phyloP scores from a whole-genome alignment of 2,329 filamentous ascomycete species.

The Parasarocladium wereldwijsianum region DNA sequence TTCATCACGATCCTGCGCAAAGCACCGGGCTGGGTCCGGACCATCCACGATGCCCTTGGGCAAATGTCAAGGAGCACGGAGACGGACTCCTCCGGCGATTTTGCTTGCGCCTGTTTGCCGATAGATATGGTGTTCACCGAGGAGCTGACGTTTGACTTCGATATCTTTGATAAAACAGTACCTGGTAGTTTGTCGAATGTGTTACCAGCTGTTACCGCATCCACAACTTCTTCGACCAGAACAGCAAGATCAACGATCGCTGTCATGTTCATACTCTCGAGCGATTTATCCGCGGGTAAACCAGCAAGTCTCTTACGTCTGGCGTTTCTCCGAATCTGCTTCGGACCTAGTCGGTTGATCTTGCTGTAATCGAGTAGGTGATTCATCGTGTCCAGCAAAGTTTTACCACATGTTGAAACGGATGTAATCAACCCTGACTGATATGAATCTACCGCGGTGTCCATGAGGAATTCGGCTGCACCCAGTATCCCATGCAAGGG shows the following conservation, averaged over 20 bases:
- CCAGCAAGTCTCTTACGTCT: slow-evolving; percentile 10
- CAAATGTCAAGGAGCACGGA: slow-evolving; percentile 36
- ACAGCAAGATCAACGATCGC: slow-evolving; percentile 17
- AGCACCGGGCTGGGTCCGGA: slow-evolving; percentile 36
- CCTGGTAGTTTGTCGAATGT: slow-evolving; percentile 16
- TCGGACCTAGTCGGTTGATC: slow-evolving; percentile 19
- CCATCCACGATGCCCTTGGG: slow-evolving; percentile 29
- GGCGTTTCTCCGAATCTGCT: slow-evolving; percentile 10
- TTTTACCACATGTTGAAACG: slow-evolving; percentile 30
- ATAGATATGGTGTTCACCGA: slow-evolving; percentile 4
- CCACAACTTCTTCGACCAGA: slow-evolving; percentile 23
- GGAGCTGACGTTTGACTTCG: slow-evolving; percentile 8
- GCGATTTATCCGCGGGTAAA: slow-evolving; percentile 9
- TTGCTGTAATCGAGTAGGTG: slow-evolving; percentile 31
- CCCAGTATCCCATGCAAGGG: slow-evolving; percentile 43
- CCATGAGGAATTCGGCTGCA: slow-evolving; percentile 32
- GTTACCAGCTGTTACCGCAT: slow-evolving; percentile 22
- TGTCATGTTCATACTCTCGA: slow-evolving; percentile 17
- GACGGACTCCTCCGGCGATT: slow-evolving; percentile 15
- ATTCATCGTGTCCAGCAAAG: slow-evolving; percentile 32
- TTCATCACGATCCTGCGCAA: slow-evolving; percentile 45
- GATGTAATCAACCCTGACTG: slow-evolving; percentile 28
- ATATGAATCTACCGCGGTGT: slow-evolving; percentile 21
- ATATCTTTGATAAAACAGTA: slow-evolving; percentile 2
- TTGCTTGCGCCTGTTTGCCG: background rate